These are phyloP conservation scores for Backusella circina DNA, from an alignment of 192 early-diverging fungal genomes.

Conservation along the genomic window DNA sequence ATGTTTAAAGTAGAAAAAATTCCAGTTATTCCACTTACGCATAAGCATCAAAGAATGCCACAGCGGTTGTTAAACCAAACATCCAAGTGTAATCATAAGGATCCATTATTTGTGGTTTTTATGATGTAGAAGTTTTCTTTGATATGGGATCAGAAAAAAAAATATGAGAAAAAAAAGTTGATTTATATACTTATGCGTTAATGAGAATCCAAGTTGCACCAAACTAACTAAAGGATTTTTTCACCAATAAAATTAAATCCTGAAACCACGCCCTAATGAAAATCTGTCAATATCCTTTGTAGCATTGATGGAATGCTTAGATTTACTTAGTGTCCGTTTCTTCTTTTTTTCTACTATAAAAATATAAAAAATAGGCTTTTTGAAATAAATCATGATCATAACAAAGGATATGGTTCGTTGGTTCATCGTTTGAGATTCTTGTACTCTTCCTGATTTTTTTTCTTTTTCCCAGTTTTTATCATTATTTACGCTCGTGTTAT, in stretches of 20 bases:
- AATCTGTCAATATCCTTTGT: neutral
- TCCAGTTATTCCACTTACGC: neutral
- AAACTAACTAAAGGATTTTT: neutral
- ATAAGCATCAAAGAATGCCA: conserved; percentile 69
- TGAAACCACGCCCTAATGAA: neutral
- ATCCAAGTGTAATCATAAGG: conserved; percentile 55
- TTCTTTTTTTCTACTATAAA: neutral
- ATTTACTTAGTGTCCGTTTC: neutral
- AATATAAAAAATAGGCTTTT: neutral
- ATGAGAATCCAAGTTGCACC: neutral
- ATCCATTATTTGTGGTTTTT: conserved; percentile 1
- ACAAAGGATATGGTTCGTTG: neutral
- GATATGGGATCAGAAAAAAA: neutral
- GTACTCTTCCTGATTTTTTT: neutral
- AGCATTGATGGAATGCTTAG: neutral
- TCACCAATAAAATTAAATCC: neutral
- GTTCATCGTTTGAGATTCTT: neutral
- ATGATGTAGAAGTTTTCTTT: neutral
- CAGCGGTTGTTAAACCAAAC: conserved; percentile 60
- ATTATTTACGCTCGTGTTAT: too few species aligned
- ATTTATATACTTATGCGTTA: neutral
- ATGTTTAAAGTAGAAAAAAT: neutral
- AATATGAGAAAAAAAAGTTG: neutral
- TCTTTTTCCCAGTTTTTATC: neutral
- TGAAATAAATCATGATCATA: neutral